Evolutionary conservation across 176 grass and related monocot genomes (phyloP), one percentile per base, ranked within the genome.

Genomic region (Cenchrus americanus): DNA sequence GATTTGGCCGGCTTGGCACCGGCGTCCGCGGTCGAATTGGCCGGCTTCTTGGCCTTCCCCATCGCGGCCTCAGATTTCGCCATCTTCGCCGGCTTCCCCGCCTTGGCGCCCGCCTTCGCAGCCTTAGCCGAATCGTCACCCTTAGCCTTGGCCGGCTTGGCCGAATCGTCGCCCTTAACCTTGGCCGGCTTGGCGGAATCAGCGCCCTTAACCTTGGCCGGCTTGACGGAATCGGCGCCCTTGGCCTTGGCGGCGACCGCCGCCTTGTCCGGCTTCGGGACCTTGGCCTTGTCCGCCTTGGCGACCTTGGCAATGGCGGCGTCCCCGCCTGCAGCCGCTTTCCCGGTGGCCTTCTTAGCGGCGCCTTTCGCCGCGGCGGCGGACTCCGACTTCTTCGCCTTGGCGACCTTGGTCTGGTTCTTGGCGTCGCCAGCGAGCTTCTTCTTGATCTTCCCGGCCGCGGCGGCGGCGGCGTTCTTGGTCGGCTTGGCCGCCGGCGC

Each of bases 341-440:
- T 89, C 15, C 47, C 5, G 1, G 60, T 2, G 0, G 71, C 5
- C 32, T 86, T 87, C 75, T 83, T 90, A 61, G 80, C 37, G 42
- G 62, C 3, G 24, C 19, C 43, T 32, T 88, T 88, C 17, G 70
- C 54, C 2, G 69, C 61, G n/a, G 76, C 14, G n/a, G 80, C 14
- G 10, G 91, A 85, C 57, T 90, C 87, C 17, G 80, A 21, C 47
- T 98, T 98, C 89, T 92, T 99, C 27, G 85, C 52, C 66, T 94
- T 98, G 26, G 80, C 46, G 10, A 79, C 86, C 87, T 94, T 92
- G 80, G 85, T 90, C 75, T 96, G 85, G 76, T 94, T 91, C 86
- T 94, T 99, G 64, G 24, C 88, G 17, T 93, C 90, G 0, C 53
- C 17, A 58, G 60, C 47, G 43, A 86, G 44, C 85, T 92, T 89